Evolutionary conservation across 441 rosid genomes (phyloP).

Genomic region (Populus hybrid): DNA sequence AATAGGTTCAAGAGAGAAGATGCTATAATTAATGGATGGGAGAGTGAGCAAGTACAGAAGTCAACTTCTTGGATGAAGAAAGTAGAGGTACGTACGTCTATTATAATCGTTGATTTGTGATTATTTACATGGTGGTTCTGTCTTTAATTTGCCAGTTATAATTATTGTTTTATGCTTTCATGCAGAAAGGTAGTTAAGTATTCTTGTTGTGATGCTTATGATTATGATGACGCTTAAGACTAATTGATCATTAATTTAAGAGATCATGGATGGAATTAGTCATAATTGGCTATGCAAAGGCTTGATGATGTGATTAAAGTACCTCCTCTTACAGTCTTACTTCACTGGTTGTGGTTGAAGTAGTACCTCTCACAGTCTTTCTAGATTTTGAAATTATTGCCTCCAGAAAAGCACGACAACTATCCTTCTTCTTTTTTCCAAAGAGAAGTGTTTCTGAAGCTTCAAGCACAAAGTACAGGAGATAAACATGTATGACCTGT

Average conservation of each 20-base stretch:
- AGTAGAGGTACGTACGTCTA: too few species aligned
- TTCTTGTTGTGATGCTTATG: not conserved
- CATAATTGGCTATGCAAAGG: not conserved
- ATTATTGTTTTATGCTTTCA: not conserved
- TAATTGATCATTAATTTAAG: not conserved
- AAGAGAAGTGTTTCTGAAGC: not conserved
- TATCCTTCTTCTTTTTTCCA: not conserved
- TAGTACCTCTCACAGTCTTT: not conserved
- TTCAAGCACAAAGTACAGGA: not conserved
- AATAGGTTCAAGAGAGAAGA: too few species aligned
- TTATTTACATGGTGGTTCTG: not conserved
- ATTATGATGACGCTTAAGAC: not conserved
- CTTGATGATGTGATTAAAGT: constrained; percentile 1
- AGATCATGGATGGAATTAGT: not conserved
- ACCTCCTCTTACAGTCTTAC: not conserved
- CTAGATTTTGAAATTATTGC: constrained; percentile 10
- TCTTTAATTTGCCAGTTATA: not conserved
- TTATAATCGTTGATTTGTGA: not conserved
- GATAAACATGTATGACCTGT: not conserved
- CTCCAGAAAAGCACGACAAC: not conserved
- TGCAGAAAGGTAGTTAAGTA: too few species aligned
- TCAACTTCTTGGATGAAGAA: too few species aligned
- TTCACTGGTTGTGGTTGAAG: not conserved
- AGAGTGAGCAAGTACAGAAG: too few species aligned
- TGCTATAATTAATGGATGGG: too few species aligned